phyloP scores from a whole-genome alignment of 2,329 filamentous ascomycete genomes.

The Arthroderma uncinatum region DNA sequence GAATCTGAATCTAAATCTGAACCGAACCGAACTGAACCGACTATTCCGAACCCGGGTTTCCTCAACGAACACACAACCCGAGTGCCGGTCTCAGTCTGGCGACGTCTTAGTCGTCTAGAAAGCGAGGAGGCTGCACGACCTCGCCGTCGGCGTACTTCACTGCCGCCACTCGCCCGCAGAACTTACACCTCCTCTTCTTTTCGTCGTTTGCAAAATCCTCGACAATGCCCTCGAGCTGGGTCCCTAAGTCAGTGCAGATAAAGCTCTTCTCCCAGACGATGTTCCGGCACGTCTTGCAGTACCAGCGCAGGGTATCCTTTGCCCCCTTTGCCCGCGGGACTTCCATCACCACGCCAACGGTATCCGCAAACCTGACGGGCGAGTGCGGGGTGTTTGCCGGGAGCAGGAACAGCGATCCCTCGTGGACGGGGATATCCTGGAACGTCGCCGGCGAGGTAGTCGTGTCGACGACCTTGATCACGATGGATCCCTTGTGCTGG shows the following conservation, averaged over 20 bases:
- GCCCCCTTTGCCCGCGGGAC: constrained; percentile 61
- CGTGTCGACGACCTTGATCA: constrained; percentile 77
- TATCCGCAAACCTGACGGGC: constrained; percentile 83
- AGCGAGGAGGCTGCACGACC: constrained; percentile 32
- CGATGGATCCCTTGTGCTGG: constrained; percentile 86
- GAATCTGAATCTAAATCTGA: no score
- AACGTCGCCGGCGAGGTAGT: constrained; percentile 46
- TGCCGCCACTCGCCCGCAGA: constrained; percentile 66
- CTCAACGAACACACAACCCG: no score
- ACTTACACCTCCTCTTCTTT: constrained; percentile 60
- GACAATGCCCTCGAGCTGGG: constrained; percentile 87
- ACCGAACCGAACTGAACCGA: no score
- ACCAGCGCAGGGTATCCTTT: constrained; percentile 79
- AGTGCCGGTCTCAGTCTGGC: no score
- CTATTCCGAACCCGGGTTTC: no score
- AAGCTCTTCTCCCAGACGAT: constrained; percentile 80
- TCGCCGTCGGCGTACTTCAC: constrained; percentile 31
- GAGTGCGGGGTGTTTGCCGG: constrained; percentile 95
- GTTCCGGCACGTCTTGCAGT: constrained; percentile 60
- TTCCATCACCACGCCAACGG: constrained; percentile 88
- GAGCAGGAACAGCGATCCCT: constrained; percentile 88
- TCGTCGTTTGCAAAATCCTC: constrained; percentile 64
- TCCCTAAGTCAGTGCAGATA: constrained; percentile 79
- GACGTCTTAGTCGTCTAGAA: constrained; percentile 15
- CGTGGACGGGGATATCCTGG: constrained; percentile 75